These are phyloP conservation scores for Rutstroemia sp. DNA, from an alignment of 2,329 filamentous ascomycete species.

Conservation along the genomic window DNA sequence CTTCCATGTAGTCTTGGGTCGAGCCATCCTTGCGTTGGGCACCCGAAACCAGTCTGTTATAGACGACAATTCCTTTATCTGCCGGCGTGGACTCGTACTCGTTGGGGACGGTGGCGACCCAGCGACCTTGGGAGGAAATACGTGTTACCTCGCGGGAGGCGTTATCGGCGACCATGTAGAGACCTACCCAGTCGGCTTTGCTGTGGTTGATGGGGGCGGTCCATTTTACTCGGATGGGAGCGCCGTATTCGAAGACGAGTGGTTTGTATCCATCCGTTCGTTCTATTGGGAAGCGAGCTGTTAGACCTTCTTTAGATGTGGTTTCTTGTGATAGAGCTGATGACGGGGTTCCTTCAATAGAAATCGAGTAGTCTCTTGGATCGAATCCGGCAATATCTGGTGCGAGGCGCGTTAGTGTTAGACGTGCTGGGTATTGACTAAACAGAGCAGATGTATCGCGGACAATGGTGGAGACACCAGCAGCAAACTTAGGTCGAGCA, in stretches of 20 bases:
- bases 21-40: constrained; percentile 38
- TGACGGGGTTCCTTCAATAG: constrained; percentile 60
- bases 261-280: constrained; percentile 59
- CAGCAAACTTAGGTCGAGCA: constrained; percentile 77
- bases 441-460: constrained; percentile 83
- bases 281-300: constrained; percentile 58
- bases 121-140: constrained; percentile 79
- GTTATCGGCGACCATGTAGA: constrained; percentile 96
- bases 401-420: constrained; percentile 73
- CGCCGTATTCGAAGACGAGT: constrained; percentile 77
- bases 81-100: constrained; percentile 68
- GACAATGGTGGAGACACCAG: constrained; percentile 79
- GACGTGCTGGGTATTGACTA: constrained; percentile 78
- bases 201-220: constrained; percentile 79
- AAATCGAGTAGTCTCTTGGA: constrained; percentile 70
- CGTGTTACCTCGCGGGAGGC: constrained; percentile 76
- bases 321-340: constrained; percentile 39
- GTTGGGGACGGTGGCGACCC: constrained; percentile 73
- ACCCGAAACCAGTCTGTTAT: constrained; percentile 51
- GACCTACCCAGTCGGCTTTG: constrained; percentile 89
- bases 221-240: constrained; percentile 86
- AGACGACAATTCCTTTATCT: constrained; percentile 68
- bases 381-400: constrained; percentile 75
- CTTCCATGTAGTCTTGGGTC: constrained; percentile 56
- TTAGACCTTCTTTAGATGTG: constrained; percentile 68